Base-by-base conservation (phyloP, 257 asterid species). In the Linderniella brevidens region DNA sequence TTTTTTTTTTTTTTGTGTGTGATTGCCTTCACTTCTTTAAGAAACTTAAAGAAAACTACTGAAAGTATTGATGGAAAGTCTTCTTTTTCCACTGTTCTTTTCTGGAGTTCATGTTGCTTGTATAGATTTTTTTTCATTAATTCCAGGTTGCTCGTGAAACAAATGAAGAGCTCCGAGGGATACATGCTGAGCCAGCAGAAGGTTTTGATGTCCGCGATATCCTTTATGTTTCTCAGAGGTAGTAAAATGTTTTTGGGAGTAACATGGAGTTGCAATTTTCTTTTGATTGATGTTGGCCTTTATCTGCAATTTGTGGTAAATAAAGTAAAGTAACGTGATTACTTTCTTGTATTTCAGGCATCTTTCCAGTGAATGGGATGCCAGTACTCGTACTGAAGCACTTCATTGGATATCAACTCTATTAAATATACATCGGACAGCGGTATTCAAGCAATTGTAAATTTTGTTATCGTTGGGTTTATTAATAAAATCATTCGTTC, bases 301-400 rank as follows among this genome's bases (percentile, higher is more conserved):
- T 3, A 25, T 25, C 32, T 25, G 32, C 32, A 6, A 25, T 25
- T 25, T 25, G 32, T 25, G 32, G 32, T 25, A 25, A 6, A 25
- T 25, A 25, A 25, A 25, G 4, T 25, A 25, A 25, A 25, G 4
- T 25, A 25, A 25, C 4, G 32, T 25, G 32, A 25, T 25, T 25
- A 25, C 32, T 3, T 36, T 49, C 63, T 45, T 64, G 37, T 62
- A 19, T 62, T 55, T 50, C 72, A 90, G 99, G 68, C 90, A 85
- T 71, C 69, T 90, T 50, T 77, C 92, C 58, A 77, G 84, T 68
- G 96, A 85, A 60, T 90, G 83, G 82, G 99, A 85, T 70, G 96
- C 99, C 32, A 25, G 32, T 56, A 81, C 96, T 17, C 95, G 99
- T 20, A 86, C 82, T 64, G 99, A 90, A 75, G 87, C 99, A 58